phyloP scores from a whole-genome alignment of 208 protist species.

The Crithidia mellificae region DNA sequence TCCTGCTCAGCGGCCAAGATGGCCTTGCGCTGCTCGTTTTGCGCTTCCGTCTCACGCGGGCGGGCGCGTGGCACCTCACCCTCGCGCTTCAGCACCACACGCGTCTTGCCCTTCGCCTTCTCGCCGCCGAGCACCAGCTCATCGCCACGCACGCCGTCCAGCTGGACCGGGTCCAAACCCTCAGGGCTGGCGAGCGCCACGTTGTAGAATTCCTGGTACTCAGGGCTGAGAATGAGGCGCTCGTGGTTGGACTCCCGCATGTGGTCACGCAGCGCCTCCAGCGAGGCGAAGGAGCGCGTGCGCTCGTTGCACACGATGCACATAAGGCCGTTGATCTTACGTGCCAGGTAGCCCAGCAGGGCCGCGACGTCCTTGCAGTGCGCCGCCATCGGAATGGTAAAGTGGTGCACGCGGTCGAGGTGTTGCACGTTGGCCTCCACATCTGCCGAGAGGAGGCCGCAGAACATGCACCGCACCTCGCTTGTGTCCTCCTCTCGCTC shows the following conservation, averaged over 20 bases:
- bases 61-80: conserved; percentile 66
- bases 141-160: conserved; percentile 47
- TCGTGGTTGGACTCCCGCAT: conserved; percentile 87
- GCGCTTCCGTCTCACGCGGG: conserved; percentile 59
- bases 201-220: conserved; percentile 88
- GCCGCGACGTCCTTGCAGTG: conserved; percentile 68
- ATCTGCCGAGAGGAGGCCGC: conserved; percentile 53
- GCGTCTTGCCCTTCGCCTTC: conserved; percentile 29
- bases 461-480: conserved; percentile 83
- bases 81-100: conserved; percentile 63
- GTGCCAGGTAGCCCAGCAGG: conserved; percentile 77
- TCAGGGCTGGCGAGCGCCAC: conserved; percentile 66
- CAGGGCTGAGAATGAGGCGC: conserved; percentile 66
- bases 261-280: conserved; percentile 83
- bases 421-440: conserved; percentile 70
- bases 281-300: conserved; percentile 63
- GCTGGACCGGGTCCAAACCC: conserved; percentile 35
- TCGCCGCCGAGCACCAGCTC: conserved; percentile 47
- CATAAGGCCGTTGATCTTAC: conserved; percentile 87
- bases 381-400: conserved; percentile 68
- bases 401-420: conserved; percentile 62
- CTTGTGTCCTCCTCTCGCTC: conserved; percentile 83
- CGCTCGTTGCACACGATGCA: conserved; percentile 89
- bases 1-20: conserved; percentile 65
- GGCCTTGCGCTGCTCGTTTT: conserved; percentile 52